phyloP scores from a whole-genome alignment of 306 rosid species.

The Cicer cuneatum region DNA sequence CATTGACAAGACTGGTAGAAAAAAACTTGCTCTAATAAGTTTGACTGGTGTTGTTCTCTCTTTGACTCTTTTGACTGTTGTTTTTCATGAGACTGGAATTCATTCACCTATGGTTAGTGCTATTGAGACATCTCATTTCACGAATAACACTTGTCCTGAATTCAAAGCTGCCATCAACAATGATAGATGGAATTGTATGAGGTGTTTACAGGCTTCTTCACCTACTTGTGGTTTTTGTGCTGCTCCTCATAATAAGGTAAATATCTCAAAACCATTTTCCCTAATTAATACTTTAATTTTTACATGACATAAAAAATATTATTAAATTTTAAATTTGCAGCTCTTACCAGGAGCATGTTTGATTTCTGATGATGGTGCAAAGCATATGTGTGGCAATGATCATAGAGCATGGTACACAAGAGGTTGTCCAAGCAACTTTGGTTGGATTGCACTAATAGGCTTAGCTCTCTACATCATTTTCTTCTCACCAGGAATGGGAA shows the following conservation, averaged over 20 bases:
- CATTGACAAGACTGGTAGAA: conserved; percentile 64
- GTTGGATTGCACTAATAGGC: conserved; percentile 61
- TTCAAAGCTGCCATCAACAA: conserved; percentile 38
- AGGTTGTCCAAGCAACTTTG: conserved; percentile 70
- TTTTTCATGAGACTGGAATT: conserved; percentile 50
- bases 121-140: conserved; percentile 39
- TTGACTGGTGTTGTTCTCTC: conserved; percentile 54
- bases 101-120: conserved; percentile 56
- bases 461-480: conserved; percentile 65
- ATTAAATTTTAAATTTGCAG: conserved; percentile 45
- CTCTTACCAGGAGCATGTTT: conserved; percentile 69
- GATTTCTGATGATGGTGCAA: conserved; percentile 41
- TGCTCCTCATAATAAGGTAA: conserved; percentile 53
- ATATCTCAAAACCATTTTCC: not conserved
- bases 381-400: conserved; percentile 44
- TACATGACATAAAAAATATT: no score
- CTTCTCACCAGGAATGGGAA: conserved; percentile 79
- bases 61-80: conserved; percentile 47
- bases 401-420: conserved; percentile 68
- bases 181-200: conserved; percentile 57
- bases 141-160: conserved; percentile 54
- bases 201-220: conserved; percentile 59
- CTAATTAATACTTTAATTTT: no score
- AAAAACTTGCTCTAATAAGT: conserved; percentile 56
- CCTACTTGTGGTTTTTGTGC: conserved; percentile 68